Base-by-base conservation (phyloP, 1,284 basidiomycete species). In the Microbotryum lychnidis-dioicae region DNA sequence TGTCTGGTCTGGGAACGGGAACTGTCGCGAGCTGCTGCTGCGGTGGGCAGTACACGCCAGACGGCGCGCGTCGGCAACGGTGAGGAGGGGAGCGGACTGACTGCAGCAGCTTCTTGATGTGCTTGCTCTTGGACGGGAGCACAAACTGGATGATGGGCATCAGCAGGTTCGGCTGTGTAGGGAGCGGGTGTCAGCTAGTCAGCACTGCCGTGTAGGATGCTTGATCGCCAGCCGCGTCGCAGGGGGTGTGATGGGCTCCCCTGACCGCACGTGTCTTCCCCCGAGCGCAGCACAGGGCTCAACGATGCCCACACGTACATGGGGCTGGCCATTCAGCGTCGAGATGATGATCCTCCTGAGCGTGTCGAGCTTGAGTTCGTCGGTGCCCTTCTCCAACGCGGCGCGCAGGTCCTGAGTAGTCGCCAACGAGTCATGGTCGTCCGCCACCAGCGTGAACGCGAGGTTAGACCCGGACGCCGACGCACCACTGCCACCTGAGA, bases 91-190 rank as follows among this genome's bases (percentile, higher is more conserved):
- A 37, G 48, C 20, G 50, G 21, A n/a, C 66, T 55, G 12, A 68
- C 67, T 69, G 92, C 47, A 97, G 81, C 73, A 97, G 80, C 81
- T 98, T 99, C 83, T 98, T 99, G 75, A 99, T 84, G 71, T 89
- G 87, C 80, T 99, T 98, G 80, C 89, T 93, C 75, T 87, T 86
- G 65, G 87, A 91, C 27, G 96, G 96, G 80, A 98, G 81, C 59
- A 93, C 87, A 79, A 87, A 97, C 83, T 99, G 96, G 71, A 99
- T 97, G 77, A 98, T 88, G 21, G 93, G 91, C 94, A 98, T 98
- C 77, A 98, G 83, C 57, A 97, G 77, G 54, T 62, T 49, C 2
- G 69, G 67, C 70, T 70, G 62, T 9, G 29, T 1, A 23, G 20
- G 9, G 23, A 54, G 14, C 1, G 20, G 12, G 21, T n/a, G 46